Conservation (phyloP, 257 asterid species). For the Oldenlandia corymbosa region DNA sequence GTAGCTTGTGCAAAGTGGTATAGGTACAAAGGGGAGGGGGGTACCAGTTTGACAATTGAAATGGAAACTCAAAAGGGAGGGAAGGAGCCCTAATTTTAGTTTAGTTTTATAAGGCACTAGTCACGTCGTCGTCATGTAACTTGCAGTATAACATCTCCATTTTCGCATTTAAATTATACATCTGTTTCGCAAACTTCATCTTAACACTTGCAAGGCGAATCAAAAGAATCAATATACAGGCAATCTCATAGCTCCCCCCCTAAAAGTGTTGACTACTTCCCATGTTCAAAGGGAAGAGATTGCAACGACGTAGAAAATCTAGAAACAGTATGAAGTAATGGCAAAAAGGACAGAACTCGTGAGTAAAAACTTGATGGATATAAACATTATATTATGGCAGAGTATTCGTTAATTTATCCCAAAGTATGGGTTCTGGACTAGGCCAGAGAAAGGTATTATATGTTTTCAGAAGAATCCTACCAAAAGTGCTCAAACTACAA, state of each 20-base stretch:
- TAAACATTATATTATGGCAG: constrained; percentile 15
- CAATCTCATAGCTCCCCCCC: no score
- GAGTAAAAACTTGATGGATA: constrained; percentile 10
- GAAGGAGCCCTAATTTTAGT: constrained; percentile 34
- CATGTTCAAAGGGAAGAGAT: not conserved
- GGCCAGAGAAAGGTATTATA: constrained; percentile 12
- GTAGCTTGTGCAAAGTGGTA: constrained; percentile 60
- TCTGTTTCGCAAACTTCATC: no score
- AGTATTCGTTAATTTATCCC: constrained; percentile 5
- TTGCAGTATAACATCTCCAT: no score
- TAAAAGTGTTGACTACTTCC: no score
- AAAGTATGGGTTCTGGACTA: constrained; percentile 4
- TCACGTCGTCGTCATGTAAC: not conserved
- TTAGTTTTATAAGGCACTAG: not conserved
- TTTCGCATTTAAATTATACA: no score
- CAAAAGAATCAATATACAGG: no score
- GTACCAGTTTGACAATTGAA: constrained; percentile 23
- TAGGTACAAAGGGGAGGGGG: constrained; percentile 55
- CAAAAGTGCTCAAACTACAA: constrained; percentile 14
- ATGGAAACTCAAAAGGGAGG: constrained; percentile 32
- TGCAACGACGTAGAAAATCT: not conserved
- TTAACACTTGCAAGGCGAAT: no score
- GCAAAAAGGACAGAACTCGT: not conserved
- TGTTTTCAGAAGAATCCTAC: constrained; percentile 5
- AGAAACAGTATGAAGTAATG: not conserved